phyloP scores from a whole-genome alignment of 106 monocot genomes.

The Dendrobium chrysotoxum region DNA sequence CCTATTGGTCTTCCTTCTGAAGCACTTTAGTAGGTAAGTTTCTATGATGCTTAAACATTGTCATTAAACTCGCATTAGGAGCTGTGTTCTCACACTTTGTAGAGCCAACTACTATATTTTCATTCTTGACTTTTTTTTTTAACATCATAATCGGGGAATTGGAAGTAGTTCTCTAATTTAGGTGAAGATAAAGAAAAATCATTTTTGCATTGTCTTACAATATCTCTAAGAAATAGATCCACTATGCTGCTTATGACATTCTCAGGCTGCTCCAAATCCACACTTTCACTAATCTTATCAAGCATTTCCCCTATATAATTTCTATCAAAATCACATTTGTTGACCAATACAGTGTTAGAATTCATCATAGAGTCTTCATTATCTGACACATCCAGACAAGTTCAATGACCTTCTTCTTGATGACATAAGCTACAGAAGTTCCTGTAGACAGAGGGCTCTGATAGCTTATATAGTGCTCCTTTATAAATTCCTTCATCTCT shows the following conservation, averaged over 20 bases:
- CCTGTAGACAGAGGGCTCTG: not conserved
- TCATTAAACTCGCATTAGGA: too few relatives aligned
- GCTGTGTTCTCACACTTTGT: too few relatives aligned
- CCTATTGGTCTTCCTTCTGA: slow-evolving; percentile 10
- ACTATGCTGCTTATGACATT: not conserved
- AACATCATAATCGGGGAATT: too few relatives aligned
- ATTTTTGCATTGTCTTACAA: not conserved
- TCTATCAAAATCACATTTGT: too few relatives aligned
- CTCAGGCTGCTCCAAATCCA: not conserved
- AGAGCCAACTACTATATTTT: too few relatives aligned
- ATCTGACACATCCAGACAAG: slow-evolving; percentile 1
- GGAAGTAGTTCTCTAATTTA: not conserved
- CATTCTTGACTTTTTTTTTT: too few relatives aligned
- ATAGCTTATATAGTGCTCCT: too few relatives aligned
- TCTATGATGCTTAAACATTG: not conserved
- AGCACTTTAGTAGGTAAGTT: slow-evolving; percentile 3
- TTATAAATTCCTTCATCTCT: slow-evolving; percentile 1
- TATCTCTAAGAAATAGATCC: not conserved
- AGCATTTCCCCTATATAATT: slow-evolving; percentile 1
- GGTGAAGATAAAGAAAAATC: not conserved
- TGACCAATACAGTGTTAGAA: too few relatives aligned
- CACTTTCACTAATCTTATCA: slow-evolving; percentile 9
- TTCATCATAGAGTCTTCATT: not conserved
- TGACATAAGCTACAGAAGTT: slow-evolving; percentile 7
- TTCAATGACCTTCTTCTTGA: slow-evolving; percentile 27